Base-by-base conservation (phyloP, 1,139 yeast species). In the Zygoascus sp. region DNA sequence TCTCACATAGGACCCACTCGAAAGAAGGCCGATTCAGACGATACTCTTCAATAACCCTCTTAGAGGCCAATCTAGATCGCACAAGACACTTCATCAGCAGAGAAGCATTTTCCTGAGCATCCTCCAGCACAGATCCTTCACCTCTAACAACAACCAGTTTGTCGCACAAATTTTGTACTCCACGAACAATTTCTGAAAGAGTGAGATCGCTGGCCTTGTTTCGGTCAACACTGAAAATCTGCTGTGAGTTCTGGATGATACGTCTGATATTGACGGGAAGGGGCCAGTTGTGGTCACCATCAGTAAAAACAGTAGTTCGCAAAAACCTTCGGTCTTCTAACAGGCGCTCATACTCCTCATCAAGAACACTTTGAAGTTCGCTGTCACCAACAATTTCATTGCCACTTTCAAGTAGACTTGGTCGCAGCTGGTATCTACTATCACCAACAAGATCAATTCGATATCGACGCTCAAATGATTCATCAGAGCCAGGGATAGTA, bases 241-340 rank as follows among this genome's bases (percentile, higher is more conserved):
- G 97, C 70, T 92, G 97, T 16, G 98, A 94, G 63, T 94, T 94
- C 68, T 92, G 97, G 57, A 94, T 79, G 51, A 94, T 85, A 76
- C 99, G 95, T 66, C 97, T 86, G 60, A 94, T 79, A 62, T 94
- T 94, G 40, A 92, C 98, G 17, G 99, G 99, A 59, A 94, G 75
- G 55, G 97, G 98, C 97, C 97, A 92, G 62, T 83, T 86, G 61
- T 80, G 83, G 63, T 94, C 99, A 73, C 98, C 97, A 59, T 85
- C 89, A 44, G 85, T 78, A 73, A 94, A 94, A 47, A 90, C 87
- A 32, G 77, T 75, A 35, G 77, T 77, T 70, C 98, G 82, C 63
- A 94, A 72, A 60, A 83, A 82, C 32, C 70, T 70, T 69, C 99
- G 86, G 60, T 94, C 99, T 19, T 71, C 72, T 42, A 75, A 64